Evolutionary conservation across 1,139 yeast species (phyloP).

Genomic region (Scheffersomyces titani): DNA sequence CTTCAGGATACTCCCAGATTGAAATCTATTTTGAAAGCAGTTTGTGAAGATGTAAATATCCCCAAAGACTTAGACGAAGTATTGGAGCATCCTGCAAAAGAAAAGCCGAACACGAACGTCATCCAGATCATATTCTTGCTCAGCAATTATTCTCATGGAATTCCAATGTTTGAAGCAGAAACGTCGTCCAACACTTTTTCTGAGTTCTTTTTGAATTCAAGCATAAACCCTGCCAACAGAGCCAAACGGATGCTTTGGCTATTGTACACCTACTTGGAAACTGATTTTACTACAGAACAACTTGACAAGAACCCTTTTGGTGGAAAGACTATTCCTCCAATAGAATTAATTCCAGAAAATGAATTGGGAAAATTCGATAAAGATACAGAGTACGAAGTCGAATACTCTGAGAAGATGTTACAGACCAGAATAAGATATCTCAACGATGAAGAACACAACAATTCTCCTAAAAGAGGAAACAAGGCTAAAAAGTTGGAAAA

Average conservation of each 20-base stretch:
- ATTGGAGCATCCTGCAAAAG: conserved; percentile 28
- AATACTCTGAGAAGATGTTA: conserved; percentile 71
- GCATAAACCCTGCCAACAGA: conserved; percentile 58
- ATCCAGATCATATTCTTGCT: conserved; percentile 75
- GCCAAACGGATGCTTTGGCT: conserved; percentile 82
- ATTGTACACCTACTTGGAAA: conserved; percentile 76
- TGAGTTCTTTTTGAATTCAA: conserved; percentile 63
- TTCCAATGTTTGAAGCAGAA: conserved; percentile 21
- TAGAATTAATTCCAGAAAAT: conserved; percentile 41
- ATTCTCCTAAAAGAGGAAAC: conserved; percentile 35
- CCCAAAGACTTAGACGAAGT: conserved; percentile 55
- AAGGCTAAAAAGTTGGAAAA: conserved; percentile 23
- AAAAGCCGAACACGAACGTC: conserved; percentile 55
- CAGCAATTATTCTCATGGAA: conserved; percentile 60
- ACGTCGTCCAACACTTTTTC: conserved; percentile 35
- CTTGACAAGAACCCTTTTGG: conserved; percentile 69
- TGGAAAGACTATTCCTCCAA: conserved; percentile 46
- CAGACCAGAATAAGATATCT: conserved; percentile 60
- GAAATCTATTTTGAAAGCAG: conserved; percentile 84
- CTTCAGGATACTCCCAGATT: conserved; percentile 94
- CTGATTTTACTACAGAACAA: conserved; percentile 56
- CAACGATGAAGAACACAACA: conserved; percentile 45
- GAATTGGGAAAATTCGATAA: conserved; percentile 53
- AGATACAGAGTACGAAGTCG: conserved; percentile 71
- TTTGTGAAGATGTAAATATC: conserved; percentile 50